Evolutionary conservation across 2,329 filamentous ascomycete genomes (phyloP).

Genomic region (Paramyrothecium roridum): DNA sequence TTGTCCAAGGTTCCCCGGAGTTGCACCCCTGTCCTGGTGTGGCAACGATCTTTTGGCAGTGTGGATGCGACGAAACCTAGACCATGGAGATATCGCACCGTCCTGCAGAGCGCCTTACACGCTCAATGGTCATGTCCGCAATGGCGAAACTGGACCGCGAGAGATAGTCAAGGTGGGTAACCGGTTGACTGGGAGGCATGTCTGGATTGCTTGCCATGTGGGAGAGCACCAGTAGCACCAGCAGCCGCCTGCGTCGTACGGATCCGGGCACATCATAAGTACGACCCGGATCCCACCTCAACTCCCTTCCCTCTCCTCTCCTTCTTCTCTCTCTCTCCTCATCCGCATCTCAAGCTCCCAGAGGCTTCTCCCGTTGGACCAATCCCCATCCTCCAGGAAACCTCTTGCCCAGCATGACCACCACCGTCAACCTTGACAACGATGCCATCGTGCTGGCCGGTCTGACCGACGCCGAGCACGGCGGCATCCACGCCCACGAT

Average conservation of each 20-base stretch:
- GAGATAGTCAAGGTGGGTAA: neutral
- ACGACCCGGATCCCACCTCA: neutral
- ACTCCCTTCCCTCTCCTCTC: neutral
- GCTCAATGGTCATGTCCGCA: neutral
- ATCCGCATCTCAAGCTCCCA: neutral
- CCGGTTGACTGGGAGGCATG: neutral
- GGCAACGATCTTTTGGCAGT: neutral
- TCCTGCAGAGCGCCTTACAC: neutral
- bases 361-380: neutral
- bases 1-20: neutral
- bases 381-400: neutral
- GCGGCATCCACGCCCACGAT: conserved; percentile 17
- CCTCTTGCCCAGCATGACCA: conserved; percentile 26
- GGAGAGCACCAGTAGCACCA: neutral
- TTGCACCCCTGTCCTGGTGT: neutral
- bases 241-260: neutral
- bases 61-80: neutral
- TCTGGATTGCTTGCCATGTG: neutral
- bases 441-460: conserved; percentile 31
- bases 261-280: neutral
- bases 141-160: neutral
- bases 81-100: neutral
- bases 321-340: neutral
- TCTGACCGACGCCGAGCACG: conserved; percentile 25
- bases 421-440: conserved; percentile 28